Evolutionary conservation across 1,139 yeast species (phyloP).

Genomic region (Candida sp.): DNA sequence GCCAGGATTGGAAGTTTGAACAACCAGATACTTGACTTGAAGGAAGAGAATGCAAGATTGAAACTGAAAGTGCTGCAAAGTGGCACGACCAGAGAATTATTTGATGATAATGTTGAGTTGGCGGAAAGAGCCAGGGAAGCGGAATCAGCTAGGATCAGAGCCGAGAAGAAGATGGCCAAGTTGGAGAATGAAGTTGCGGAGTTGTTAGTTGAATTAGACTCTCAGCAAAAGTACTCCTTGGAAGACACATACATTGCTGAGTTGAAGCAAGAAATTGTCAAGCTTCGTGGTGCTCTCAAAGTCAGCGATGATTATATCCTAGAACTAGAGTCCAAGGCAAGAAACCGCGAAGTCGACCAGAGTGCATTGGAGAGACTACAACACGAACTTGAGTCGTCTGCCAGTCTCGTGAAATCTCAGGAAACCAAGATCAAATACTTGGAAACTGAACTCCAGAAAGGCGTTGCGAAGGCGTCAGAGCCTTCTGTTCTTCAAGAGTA

Average conservation of each 20-base stretch:
- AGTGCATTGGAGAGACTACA: conserved; percentile 3
- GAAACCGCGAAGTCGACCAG: neutral
- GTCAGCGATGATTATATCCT: conserved; percentile 5
- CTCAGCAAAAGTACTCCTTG: neutral
- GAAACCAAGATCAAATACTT: conserved; percentile 3
- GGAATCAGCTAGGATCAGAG: neutral
- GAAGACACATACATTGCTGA: conserved; percentile 4
- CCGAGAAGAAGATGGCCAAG: conserved; percentile 4
- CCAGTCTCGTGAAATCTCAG: neutral
- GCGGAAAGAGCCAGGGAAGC: conserved; percentile 4
- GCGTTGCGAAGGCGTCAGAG: neutral
- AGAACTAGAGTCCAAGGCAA: conserved; percentile 3
- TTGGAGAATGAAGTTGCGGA: conserved; percentile 5
- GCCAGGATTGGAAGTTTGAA: conserved; percentile 1
- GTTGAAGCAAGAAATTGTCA: conserved; percentile 3
- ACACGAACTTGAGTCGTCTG: conserved; percentile 1
- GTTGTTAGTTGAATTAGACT: conserved; percentile 5
- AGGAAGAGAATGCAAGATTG: conserved; percentile 4
- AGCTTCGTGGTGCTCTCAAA: conserved; percentile 3
- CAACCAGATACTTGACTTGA: neutral
- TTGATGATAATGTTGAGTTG: conserved; percentile 6
- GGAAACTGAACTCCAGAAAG: conserved; percentile 6
- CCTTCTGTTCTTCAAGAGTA: conserved; percentile 4
- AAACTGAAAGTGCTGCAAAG: neutral
- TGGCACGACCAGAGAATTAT: conserved; percentile 1